Evolutionary conservation across 306 rosid species (phyloP), one percentile per base, ranked within the genome.

Genomic region (Comarum palustre): DNA sequence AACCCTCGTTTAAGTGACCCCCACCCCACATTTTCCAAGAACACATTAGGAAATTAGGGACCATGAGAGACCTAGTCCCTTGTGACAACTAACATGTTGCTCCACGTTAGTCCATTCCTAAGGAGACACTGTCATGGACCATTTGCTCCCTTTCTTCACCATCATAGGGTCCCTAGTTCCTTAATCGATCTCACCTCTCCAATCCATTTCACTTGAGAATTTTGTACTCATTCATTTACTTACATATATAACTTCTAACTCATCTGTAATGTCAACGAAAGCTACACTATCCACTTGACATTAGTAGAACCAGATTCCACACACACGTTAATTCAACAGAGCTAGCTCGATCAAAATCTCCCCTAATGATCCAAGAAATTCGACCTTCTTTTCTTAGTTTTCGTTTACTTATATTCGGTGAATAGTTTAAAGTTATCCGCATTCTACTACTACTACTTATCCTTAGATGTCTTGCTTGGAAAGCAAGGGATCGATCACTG

Each of bases 11-110:
- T 81, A 87, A 80, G 50, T 83, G 88, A 86, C 78, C 83, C 87
- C 95, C 60, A n/a, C 46, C 84, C 78, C 86, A 69, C n/a, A 22
- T 32, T 72, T 32, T 72, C 63, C 68, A 51, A 48, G 69, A 69
- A 74, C 75, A 82, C 90, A 86, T 38, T 71, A 67, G 68, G 77
- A 75, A 51, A 64, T 46, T 45, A 6, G 68, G 84, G 90, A 82
- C 85, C 88, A 79, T 80, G 65, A 58, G 41, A 81, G 81, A 76
- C 79, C 45, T 36, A 66, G 68, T 73, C 83, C 76, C 47, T 48
- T 55, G 69, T 87, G 91, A 88, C 96, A 90, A 77, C 82, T 87
- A 89, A 89, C 98, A 78, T 92, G 95, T 74, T 75, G 45, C 82
- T 80, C 90, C 90, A 89, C 87, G 90, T 87, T 93, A 81, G 76